Evolutionary conservation across 768 basidiomycete genomes (phyloP).

Genomic region (Infundibulicybe gibba): DNA sequence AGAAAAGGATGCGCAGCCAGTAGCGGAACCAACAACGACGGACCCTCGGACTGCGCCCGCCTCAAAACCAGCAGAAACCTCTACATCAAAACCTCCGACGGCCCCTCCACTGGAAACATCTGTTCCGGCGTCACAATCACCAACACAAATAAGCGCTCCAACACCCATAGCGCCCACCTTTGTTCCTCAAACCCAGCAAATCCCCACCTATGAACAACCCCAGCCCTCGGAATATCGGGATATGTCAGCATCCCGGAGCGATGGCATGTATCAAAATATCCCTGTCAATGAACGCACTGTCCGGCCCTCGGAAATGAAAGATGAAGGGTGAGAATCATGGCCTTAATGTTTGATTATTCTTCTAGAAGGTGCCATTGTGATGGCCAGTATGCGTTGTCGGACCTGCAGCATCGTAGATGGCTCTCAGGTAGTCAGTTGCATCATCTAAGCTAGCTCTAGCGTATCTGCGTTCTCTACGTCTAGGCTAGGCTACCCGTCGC

Average conservation of each 20-base stretch:
- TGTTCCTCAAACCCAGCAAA: conserved; percentile 49
- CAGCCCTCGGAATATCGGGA: conserved; percentile 49
- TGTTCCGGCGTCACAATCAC: conserved; percentile 11
- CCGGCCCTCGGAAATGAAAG: conserved; percentile 90
- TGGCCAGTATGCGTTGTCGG: background rate
- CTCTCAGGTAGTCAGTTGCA: conserved; percentile 59
- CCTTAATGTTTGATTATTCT: conserved; percentile 17
- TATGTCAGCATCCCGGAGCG: conserved; percentile 25
- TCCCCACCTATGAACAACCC: conserved; percentile 76
- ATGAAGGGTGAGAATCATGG: conserved; percentile 87
- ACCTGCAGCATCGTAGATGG: conserved; percentile 29
- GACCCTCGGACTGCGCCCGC: conserved; percentile 13
- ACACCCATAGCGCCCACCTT: conserved; percentile 24
- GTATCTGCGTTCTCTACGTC: conserved; percentile 63
- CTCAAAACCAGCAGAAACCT: conserved; percentile 6
- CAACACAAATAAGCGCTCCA: conserved; percentile 15
- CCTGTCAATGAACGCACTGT: conserved; percentile 59
- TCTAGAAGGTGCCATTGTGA: conserved; percentile 24
- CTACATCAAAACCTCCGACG: conserved; percentile 1
- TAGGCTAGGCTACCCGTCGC: conserved; percentile 70
- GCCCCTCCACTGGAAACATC: conserved; percentile 8
- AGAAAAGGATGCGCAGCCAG: conserved; percentile 25
- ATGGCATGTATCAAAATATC: conserved; percentile 40
- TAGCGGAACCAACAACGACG: conserved; percentile 19
- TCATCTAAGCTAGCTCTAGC: conserved; percentile 73